Evolutionary conservation across 257 asterid genomes (phyloP).

Genomic region (Nicotiana undulata): DNA sequence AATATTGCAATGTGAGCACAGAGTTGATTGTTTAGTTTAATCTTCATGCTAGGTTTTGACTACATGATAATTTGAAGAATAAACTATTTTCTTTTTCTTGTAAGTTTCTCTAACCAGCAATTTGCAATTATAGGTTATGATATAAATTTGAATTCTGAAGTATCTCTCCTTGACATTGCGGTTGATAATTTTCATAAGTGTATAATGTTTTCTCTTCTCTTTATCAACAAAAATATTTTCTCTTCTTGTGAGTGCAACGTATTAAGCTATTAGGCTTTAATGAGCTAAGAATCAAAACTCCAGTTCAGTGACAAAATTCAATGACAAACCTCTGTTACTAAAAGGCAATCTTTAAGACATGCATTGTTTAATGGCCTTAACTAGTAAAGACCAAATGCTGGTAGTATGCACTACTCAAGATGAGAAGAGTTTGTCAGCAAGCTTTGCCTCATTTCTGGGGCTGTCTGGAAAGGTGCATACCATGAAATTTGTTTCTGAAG

Average conservation of each 20-base stretch:
- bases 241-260: not conserved
- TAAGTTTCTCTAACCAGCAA: not conserved
- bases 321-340: not conserved
- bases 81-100: not conserved
- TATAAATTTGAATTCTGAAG: not conserved
- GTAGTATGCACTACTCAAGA: constrained; percentile 31
- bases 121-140: not conserved
- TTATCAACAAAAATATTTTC: not conserved
- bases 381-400: constrained; percentile 51
- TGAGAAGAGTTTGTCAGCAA: constrained; percentile 25
- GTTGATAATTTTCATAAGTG: not conserved
- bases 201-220: not conserved
- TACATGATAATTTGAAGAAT: not conserved
- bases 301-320: not conserved
- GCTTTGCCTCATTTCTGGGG: constrained; percentile 29
- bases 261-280: not conserved
- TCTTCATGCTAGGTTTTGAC: not conserved
- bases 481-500: not conserved
- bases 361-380: constrained; percentile 31
- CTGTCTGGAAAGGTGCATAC: constrained; percentile 45
- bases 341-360: not conserved
- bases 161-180: not conserved
- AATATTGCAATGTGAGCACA: not conserved
- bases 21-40: not conserved
- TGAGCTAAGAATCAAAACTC: not conserved